phyloP scores from a whole-genome alignment of 306 rosid genomes.

The Hylodesmum podocarpum region DNA sequence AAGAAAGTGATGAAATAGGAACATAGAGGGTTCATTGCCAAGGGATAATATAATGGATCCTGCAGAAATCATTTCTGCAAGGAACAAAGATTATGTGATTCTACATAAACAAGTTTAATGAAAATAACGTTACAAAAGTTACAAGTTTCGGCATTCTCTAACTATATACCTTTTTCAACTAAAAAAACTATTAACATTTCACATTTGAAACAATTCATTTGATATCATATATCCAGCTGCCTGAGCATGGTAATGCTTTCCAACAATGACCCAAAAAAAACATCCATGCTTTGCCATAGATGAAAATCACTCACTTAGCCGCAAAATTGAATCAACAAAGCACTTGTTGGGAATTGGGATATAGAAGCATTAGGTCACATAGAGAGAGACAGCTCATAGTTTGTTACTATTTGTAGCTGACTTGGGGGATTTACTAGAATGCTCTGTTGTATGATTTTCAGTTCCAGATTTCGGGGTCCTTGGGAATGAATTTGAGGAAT shows the following conservation, averaged over 20 bases:
- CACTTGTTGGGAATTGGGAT: background rate
- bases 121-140: slow-evolving; percentile 3
- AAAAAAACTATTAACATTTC: background rate
- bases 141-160: background rate
- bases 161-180: background rate
- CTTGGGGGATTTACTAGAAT: slow-evolving; percentile 40
- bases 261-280: background rate
- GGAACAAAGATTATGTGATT: background rate
- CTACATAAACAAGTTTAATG: background rate
- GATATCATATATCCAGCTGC: background rate
- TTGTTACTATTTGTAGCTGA: slow-evolving; percentile 26
- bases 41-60: too few relatives aligned
- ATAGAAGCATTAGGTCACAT: background rate
- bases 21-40: too few relatives aligned
- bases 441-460: slow-evolving; percentile 32
- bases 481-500: slow-evolving; percentile 42
- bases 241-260: background rate
- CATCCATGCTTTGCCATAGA: background rate
- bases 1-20: too few relatives aligned
- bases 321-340: slow-evolving; percentile 4
- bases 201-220: background rate
- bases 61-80: too few relatives aligned
- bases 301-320: background rate
- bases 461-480: slow-evolving; percentile 38
- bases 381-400: slow-evolving; percentile 22